These are phyloP conservation scores for Ceratobasidium theobromae DNA, from an alignment of 1,284 basidiomycete species.

Conservation along the genomic window DNA sequence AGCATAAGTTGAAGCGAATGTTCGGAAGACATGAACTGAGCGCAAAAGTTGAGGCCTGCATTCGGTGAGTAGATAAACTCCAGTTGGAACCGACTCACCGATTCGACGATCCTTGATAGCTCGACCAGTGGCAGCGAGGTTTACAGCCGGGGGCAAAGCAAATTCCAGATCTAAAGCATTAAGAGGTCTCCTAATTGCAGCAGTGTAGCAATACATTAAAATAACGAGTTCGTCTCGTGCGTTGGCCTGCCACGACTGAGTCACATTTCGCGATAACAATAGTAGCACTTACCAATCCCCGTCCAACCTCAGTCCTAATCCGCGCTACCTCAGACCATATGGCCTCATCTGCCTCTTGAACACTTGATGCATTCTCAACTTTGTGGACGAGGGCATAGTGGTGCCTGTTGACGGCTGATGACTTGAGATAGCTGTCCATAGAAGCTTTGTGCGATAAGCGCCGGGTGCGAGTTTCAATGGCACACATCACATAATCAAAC, in stretches of 20 bases:
- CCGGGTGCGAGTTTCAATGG: neutral
- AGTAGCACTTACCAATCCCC: conserved; percentile 3
- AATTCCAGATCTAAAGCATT: conserved; percentile 56
- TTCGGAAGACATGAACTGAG: conserved; percentile 62
- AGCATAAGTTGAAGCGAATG: conserved; percentile 78
- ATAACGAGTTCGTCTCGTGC: conserved; percentile 50
- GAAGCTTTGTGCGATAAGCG: neutral
- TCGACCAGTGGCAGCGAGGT: conserved; percentile 64
- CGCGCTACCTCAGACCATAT: conserved; percentile 58
- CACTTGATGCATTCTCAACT: conserved; percentile 59
- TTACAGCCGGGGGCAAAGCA: conserved; percentile 68
- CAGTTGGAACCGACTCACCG: conserved; percentile 48
- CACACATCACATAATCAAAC: neutral
- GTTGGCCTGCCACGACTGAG: conserved; percentile 40
- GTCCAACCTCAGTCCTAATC: conserved; percentile 40
- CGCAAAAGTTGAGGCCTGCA: conserved; percentile 72
- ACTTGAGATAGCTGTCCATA: conserved; percentile 41
- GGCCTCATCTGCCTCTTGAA: conserved; percentile 58
- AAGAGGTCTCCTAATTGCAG: conserved; percentile 48
- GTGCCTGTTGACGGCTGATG: conserved; percentile 67
- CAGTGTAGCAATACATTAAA: conserved; percentile 65
- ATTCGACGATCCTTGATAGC: conserved; percentile 65
- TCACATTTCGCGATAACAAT: neutral
- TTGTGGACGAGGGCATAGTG: conserved; percentile 72
- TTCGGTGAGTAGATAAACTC: neutral